Evolutionary conservation across 1,284 basidiomycete genomes (phyloP).

Genomic region (Cryptococcus neoformans): DNA sequence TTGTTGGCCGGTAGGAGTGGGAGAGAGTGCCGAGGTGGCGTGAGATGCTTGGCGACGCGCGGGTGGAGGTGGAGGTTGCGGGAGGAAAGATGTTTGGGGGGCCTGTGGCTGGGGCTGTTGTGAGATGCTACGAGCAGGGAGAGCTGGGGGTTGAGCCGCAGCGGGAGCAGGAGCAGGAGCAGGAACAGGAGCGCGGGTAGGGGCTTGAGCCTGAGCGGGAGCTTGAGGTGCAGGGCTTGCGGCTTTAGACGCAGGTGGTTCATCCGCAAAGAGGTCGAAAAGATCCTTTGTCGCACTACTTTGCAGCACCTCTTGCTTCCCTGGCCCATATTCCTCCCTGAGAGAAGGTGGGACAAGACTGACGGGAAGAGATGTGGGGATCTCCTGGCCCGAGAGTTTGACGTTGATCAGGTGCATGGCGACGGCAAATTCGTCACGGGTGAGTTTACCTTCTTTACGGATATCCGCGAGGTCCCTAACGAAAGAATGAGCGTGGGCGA

Average conservation of each 20-base stretch:
- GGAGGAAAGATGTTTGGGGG: slow-evolving; percentile 20
- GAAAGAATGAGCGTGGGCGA: background rate
- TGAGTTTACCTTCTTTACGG: slow-evolving; percentile 81
- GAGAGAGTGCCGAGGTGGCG: slow-evolving; percentile 11
- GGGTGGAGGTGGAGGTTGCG: slow-evolving; percentile 30
- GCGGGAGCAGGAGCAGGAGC: slow-evolving; percentile 6
- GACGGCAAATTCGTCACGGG: slow-evolving; percentile 91
- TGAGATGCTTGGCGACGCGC: slow-evolving; percentile 12
- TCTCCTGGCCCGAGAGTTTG: slow-evolving; percentile 76
- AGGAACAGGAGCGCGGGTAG: slow-evolving; percentile 5
- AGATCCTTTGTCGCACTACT: slow-evolving; percentile 41
- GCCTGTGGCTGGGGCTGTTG: slow-evolving; percentile 3
- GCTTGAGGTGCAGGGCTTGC: slow-evolving; percentile 6
- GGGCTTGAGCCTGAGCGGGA: slow-evolving; percentile 6
- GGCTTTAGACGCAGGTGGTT: slow-evolving; percentile 17
- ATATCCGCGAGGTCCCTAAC: slow-evolving; percentile 90
- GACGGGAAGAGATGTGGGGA: slow-evolving; percentile 69
- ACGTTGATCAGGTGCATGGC: slow-evolving; percentile 93
- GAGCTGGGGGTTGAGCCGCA: slow-evolving; percentile 4
- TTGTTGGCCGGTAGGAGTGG: slow-evolving; percentile 11
- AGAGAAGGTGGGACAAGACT: slow-evolving; percentile 71
- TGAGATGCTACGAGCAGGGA: slow-evolving; percentile 1
- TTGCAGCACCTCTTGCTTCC: slow-evolving; percentile 19
- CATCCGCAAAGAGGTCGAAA: slow-evolving; percentile 48
- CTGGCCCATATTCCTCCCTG: slow-evolving; percentile 19